These are phyloP conservation scores for Exophiala spinifera DNA, from an alignment of 2,329 filamentous ascomycete species.

Conservation along the genomic window DNA sequence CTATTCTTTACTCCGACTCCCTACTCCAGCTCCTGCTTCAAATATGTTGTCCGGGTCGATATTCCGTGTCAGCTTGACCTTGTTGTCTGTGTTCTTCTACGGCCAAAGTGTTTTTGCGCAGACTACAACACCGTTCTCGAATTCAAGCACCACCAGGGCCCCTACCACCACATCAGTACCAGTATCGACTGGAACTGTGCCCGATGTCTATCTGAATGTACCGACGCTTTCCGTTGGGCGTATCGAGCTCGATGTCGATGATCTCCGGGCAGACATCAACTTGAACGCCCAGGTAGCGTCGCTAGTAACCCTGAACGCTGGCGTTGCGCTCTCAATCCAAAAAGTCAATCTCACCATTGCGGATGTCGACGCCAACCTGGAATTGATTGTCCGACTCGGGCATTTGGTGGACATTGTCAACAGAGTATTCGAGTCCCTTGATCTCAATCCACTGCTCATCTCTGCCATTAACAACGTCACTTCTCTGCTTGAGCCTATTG, in stretches of 20 bases:
- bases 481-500: conserved; percentile 51
- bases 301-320: conserved; percentile 53
- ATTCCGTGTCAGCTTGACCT: not conserved
- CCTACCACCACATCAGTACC: conserved; percentile 1
- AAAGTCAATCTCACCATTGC: conserved; percentile 61
- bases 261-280: conserved; percentile 58
- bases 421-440: conserved; percentile 57
- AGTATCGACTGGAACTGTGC: conserved; percentile 33
- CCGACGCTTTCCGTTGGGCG: conserved; percentile 57
- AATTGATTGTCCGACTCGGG: conserved; percentile 58
- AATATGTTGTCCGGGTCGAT: not conserved
- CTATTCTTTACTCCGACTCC: not conserved
- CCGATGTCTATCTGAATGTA: conserved; percentile 58
- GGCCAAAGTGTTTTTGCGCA: not conserved
- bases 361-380: conserved; percentile 58
- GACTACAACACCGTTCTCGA: not conserved
- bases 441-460: conserved; percentile 61
- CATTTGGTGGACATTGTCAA: conserved; percentile 61
- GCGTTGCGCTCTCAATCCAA: conserved; percentile 46
- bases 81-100: not conserved
- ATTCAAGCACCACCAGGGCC: not conserved
- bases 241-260: conserved; percentile 60
- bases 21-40: not conserved
- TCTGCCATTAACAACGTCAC: conserved; percentile 55
- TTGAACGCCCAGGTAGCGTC: conserved; percentile 59